Evolutionary conservation across 805 yeast species (phyloP), one percentile per base, ranked within the genome.

Genomic region (Pichia heedii): DNA sequence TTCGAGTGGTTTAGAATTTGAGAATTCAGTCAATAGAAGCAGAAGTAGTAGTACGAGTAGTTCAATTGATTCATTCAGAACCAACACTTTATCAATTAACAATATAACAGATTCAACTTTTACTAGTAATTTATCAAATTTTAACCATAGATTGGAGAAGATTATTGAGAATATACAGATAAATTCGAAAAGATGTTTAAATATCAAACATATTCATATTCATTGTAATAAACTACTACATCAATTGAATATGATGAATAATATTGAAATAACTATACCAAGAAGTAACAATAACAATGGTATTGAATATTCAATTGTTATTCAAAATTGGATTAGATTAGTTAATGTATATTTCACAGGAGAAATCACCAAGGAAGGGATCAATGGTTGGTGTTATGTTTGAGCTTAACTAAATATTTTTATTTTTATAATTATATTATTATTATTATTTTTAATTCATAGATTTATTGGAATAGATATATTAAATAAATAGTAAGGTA

Each of bases 361-460:
- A 6, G 46, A 44, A 12, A 42, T 50, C 12, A 44, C 51, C 2
- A 52, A 43, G 20, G 61, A 58, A n/a, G 57, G 54, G 26, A 39
- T 49, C 8, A 47, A 50, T 37, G 64, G 64, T 5, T 60, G 64
- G 63, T 50, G 48, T 30, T 47, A 33, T 26, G 22, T 39, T 29
- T 48, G n/a, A n/a, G n/a, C n/a, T n/a, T n/a, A n/a, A n/a, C n/a
- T n/a, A n/a, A n/a, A n/a, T n/a, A n/a, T n/a, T n/a, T n/a, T n/a
- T n/a, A n/a, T n/a, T n/a, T n/a, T n/a, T n/a, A n/a, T n/a, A n/a
- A n/a, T n/a, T n/a, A n/a, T n/a, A n/a, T n/a, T n/a, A n/a, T n/a
- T n/a, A n/a, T n/a, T n/a, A n/a, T n/a, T n/a, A n/a, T n/a, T n/a
- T n/a, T n/a, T n/a, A n/a, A n/a, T n/a, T n/a, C n/a, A n/a, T n/a